Evolutionary conservation across 192 early-diverging fungal genomes (phyloP), one percentile per base, ranked within the genome.

Genomic region (Entomortierella beljakovae): DNA sequence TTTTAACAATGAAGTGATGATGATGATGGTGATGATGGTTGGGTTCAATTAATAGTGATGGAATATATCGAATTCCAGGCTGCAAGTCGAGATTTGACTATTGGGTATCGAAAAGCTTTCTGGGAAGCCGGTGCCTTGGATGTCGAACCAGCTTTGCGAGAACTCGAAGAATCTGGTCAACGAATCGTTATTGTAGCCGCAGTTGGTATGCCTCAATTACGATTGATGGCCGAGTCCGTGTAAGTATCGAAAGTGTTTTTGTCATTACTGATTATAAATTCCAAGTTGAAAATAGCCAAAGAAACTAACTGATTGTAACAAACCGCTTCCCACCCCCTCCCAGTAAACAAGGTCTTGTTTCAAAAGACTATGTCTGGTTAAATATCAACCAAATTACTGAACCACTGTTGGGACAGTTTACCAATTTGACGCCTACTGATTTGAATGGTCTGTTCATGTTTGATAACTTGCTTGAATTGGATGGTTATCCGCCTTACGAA

Each of bases 131-230:
- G 75, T 13, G 54, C 63, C 2, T 71, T 71, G 2, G 81, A 82
- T 56, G 40, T 83, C 2, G 57, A 49, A 0, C 55, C 64, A 8
- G 64, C 60, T 0, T 43, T 87, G n/a, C 50, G 55, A 20, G 70
- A 65, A 11, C 62, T 87, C 1, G 66, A 76, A 23, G 75, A 52
- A 0, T 75, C 61, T 9, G 85, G 85, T 1, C 79, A 80, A 46
- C 82, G 80, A n/a, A 76, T 87, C n/a, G 70, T 87, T 18, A 25
- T 87, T 3, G 77, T 87, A 8, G 85, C 85, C 6, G 82, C 83
- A 1, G 68, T 80, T 0, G 74, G 75, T 0, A 34, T 72, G 0
- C 72, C 81, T 8, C 83, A 81, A 62, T 55, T 60, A 6, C 63
- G 63, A 7, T 43, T 87, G 0, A 80, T 87, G 68, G 57, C 70